phyloP scores from a whole-genome alignment of 768 basidiomycete species.

The Hebeloma cylindrosporum region DNA sequence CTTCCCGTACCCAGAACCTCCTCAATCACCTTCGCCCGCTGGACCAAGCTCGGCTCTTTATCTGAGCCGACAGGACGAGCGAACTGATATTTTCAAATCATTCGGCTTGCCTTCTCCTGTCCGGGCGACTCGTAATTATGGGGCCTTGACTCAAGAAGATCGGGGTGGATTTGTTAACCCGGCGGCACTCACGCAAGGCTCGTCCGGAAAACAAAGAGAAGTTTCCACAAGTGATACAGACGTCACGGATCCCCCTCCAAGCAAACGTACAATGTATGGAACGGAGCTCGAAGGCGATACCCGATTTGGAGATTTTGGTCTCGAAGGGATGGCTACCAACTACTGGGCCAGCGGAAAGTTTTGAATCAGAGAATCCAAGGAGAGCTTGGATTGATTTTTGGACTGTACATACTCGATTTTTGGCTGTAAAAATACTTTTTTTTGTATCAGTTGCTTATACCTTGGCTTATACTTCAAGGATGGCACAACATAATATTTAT shows the following conservation, averaged over 20 bases:
- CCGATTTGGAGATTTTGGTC: constrained; percentile 84
- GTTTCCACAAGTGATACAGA: constrained; percentile 42
- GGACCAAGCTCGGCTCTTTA: constrained; percentile 28
- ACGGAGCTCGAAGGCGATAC: constrained; percentile 80
- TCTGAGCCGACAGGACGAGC: constrained; percentile 31
- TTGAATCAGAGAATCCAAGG: too few relatives aligned
- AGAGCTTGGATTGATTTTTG: constrained; percentile 4
- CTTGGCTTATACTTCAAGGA: too few relatives aligned
- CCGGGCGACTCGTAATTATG: constrained; percentile 37
- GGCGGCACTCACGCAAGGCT: constrained; percentile 34
- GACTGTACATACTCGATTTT: not conserved
- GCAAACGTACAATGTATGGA: constrained; percentile 78
- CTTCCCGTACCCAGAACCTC: constrained; percentile 55
- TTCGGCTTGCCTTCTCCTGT: constrained; percentile 46
- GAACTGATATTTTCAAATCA: constrained; percentile 45
- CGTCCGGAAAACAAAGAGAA: constrained; percentile 27
- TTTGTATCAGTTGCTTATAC: too few relatives aligned
- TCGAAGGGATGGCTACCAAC: constrained; percentile 71
- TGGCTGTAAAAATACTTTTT: not conserved
- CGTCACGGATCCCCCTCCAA: constrained; percentile 37
- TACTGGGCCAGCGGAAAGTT: constrained; percentile 62
- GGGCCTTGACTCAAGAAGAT: constrained; percentile 30
- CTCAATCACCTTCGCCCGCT: constrained; percentile 57
- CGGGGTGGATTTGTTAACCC: constrained; percentile 40
- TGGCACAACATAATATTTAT: too few relatives aligned